phyloP scores from a whole-genome alignment of 1,284 basidiomycete species.

The Polyporus tsugae region DNA sequence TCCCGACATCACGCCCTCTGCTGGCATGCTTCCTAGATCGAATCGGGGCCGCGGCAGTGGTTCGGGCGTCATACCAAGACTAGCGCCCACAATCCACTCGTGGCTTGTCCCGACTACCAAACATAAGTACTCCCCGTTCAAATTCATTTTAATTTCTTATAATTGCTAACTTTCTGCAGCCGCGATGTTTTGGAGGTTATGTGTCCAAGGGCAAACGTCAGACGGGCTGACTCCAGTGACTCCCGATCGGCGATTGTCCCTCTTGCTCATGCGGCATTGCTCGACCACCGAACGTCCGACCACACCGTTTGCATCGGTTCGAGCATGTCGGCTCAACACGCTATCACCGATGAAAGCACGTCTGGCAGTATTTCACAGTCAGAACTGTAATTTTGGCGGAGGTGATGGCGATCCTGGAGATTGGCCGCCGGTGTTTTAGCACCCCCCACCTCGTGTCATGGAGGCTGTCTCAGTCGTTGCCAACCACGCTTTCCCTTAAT shows the following conservation, averaged over 20 bases:
- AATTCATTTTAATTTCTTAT: not conserved
- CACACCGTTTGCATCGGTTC: not conserved
- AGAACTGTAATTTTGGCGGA: constrained; percentile 7
- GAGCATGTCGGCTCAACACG: not conserved
- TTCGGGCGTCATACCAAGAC: not conserved
- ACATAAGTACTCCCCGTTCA: not conserved
- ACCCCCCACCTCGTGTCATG: not conserved
- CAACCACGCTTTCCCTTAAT: not conserved
- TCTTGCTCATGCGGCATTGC: not conserved
- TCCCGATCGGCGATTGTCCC: not conserved
- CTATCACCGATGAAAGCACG: not conserved
- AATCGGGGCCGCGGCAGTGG: constrained; percentile 17
- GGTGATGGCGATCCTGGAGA: not conserved
- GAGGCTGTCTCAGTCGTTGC: not conserved
- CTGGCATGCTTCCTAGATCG: constrained; percentile 29
- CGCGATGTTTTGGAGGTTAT: too few relatives aligned
- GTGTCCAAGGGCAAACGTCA: not conserved
- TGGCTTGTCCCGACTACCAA: not conserved
- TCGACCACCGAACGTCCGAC: not conserved
- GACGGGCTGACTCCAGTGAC: not conserved
- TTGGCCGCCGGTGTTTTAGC: not conserved
- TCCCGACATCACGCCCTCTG: constrained; percentile 17
- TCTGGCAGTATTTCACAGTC: not conserved
- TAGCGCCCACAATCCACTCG: not conserved
- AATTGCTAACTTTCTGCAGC: not conserved